Conservation (phyloP, 2,329 filamentous ascomycete species). For the Phoma sp. region DNA sequence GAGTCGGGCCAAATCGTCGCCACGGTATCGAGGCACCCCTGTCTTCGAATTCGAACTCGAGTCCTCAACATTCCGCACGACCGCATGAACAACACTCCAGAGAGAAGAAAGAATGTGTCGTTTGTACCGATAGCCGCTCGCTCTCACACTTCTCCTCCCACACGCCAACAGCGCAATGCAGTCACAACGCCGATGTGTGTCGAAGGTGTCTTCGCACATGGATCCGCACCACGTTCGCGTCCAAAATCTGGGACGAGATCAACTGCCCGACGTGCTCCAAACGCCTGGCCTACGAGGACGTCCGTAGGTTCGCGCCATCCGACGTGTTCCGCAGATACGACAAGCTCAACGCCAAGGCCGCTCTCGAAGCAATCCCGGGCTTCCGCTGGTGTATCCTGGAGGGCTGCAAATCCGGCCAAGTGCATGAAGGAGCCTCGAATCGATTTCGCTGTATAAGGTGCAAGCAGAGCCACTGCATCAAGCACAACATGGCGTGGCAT, state of each 20-base stretch:
- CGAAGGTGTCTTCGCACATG: constrained; percentile 47
- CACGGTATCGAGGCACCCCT: background rate
- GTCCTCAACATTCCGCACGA: background rate
- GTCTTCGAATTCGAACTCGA: background rate
- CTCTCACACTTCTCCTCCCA: constrained; percentile 40
- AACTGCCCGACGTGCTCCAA: constrained; percentile 58
- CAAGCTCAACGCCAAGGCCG: constrained; percentile 51
- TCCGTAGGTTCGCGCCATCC: constrained; percentile 54
- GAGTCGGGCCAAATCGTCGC: background rate
- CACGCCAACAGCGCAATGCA: constrained; percentile 43
- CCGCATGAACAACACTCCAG: background rate
- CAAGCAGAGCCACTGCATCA: constrained; percentile 45
- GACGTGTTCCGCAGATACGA: constrained; percentile 55
- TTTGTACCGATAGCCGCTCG: constrained; percentile 44
- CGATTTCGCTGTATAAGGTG: constrained; percentile 51
- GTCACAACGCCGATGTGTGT: constrained; percentile 46
- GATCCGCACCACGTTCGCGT: constrained; percentile 47
- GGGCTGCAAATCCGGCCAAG: constrained; percentile 60
- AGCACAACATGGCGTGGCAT: constrained; percentile 49
- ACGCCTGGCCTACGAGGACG: constrained; percentile 53
- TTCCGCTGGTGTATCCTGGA: constrained; percentile 62
- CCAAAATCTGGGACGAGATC: constrained; percentile 55
- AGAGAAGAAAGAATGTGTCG: constrained; percentile 33
- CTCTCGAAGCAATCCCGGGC: constrained; percentile 52
- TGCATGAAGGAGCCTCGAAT: constrained; percentile 54